Conservation (phyloP, 345 rosid genomes). For the Populus tremula region DNA sequence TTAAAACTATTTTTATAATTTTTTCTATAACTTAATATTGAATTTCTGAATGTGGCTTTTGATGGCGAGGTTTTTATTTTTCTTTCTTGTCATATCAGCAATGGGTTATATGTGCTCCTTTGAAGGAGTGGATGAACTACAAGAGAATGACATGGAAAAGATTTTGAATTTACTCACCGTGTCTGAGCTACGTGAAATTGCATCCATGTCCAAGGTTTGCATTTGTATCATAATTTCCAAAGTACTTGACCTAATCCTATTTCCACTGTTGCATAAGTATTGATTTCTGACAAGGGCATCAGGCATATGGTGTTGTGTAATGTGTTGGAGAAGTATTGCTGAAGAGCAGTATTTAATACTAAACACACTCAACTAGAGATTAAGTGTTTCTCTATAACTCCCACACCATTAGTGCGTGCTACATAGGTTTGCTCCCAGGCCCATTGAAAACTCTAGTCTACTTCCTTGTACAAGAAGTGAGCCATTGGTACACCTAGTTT, state of each 20-base stretch:
- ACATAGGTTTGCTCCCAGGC: too few relatives aligned
- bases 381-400: too few relatives aligned
- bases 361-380: too few relatives aligned
- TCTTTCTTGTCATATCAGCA: slow-evolving; percentile 36
- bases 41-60: not conserved
- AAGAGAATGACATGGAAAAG: slow-evolving; percentile 42
- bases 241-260: not conserved
- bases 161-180: slow-evolving; percentile 54
- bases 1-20: not conserved
- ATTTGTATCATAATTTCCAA: not conserved
- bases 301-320: not conserved
- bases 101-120: slow-evolving; percentile 46
- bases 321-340: not conserved
- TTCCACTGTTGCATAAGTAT: not conserved
- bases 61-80: slow-evolving; percentile 16
- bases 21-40: slow-evolving; percentile 3
- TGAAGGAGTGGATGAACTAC: slow-evolving; percentile 39
- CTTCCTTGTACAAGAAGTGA: too few relatives aligned
- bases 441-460: too few relatives aligned
- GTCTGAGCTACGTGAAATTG: slow-evolving; percentile 69
- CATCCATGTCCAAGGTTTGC: slow-evolving; percentile 52
- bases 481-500: too few relatives aligned
- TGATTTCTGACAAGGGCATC: not conserved
- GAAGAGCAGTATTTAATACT: not conserved
- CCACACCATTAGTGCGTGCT: too few relatives aligned